Evolutionary conservation across 257 asterid genomes (phyloP), one percentile per base, ranked within the genome.

Genomic region (Salvia rosmarinus): DNA sequence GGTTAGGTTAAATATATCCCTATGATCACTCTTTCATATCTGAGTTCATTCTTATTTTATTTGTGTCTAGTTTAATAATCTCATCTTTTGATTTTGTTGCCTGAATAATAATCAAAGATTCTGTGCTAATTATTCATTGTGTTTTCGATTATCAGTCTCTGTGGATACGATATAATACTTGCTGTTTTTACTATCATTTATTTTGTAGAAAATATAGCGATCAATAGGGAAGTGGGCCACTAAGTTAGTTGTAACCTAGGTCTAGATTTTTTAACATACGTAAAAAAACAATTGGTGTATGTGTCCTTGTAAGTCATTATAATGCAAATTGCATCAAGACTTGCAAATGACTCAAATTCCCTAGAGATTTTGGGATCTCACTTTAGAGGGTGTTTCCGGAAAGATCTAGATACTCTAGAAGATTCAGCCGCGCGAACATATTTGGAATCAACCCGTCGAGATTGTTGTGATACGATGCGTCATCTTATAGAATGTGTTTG

Each of bases 261-360:
- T 52, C 59, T 14, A 52, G 2, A 52, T 52, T 52, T 20, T 52
- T 34, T 9, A 50, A 50, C 28, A 19, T 16, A 5, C 9, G 20
- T 50, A 2, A 10, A 50, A 16, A 4, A 6, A 0, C 9, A 50
- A 50, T 50, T 17, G 57, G 28, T 50, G 25, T 16, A 50, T 50
- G 9, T 50, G 28, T 16, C 57, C 57, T 17, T 50, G 13, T 17
- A 50, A 50, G 10, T 50, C 3, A 6, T 17, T 50, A 8, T 50
- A 28, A 17, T 50, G 57, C 57, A 50, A 17, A 17, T 50, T 16
- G n/a, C n/a, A n/a, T n/a, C 57, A 50, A 50, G 57, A 50, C 57
- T 1, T 9, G 6, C 20, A 50, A 19, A 50, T 12, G 57, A 6
- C 25, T 50, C 57, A 50, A 2, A 6, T 49, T 49, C 23, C 55